Conservation (phyloP, 1,284 basidiomycete species). For the Polyporus tsugae region DNA sequence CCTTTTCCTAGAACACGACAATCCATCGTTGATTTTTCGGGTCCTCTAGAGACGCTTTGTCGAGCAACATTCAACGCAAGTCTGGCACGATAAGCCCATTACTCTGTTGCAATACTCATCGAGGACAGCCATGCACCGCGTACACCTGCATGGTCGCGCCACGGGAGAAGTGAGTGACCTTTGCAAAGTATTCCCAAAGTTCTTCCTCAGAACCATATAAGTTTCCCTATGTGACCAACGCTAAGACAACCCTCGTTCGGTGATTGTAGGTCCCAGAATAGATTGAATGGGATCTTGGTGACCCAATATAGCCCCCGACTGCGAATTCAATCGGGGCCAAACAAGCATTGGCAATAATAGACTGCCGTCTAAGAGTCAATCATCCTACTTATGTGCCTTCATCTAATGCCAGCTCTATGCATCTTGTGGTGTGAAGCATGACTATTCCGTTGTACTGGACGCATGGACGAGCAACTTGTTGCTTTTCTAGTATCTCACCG, state of each 20-base stretch:
- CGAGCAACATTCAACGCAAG: not conserved
- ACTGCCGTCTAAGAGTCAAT: constrained; percentile 9
- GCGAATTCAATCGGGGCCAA: not conserved
- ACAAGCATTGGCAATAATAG: not conserved
- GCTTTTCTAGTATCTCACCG: not conserved
- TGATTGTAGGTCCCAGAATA: constrained; percentile 11
- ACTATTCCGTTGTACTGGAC: not conserved
- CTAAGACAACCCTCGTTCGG: not conserved
- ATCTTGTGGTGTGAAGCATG: not conserved
- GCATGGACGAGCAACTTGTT: not conserved
- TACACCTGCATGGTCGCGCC: not conserved
- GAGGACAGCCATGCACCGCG: not conserved
- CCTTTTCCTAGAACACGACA: too few relatives aligned
- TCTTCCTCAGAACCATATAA: constrained; percentile 1
- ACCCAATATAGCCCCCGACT: not conserved
- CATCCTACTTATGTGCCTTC: not conserved
- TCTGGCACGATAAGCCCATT: not conserved
- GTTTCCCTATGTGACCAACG: not conserved
- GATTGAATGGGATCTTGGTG: constrained; percentile 5
- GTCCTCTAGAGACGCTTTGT: not conserved
- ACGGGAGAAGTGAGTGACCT: not conserved
- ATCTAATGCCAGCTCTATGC: not conserved
- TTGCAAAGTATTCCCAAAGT: not conserved
- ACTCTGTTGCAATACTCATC: not conserved
- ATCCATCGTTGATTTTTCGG: not conserved